Evolutionary conservation across 352 stramenopile genomes (phyloP), one percentile per base, ranked within the genome.

Genomic region (Bremia lactucae): DNA sequence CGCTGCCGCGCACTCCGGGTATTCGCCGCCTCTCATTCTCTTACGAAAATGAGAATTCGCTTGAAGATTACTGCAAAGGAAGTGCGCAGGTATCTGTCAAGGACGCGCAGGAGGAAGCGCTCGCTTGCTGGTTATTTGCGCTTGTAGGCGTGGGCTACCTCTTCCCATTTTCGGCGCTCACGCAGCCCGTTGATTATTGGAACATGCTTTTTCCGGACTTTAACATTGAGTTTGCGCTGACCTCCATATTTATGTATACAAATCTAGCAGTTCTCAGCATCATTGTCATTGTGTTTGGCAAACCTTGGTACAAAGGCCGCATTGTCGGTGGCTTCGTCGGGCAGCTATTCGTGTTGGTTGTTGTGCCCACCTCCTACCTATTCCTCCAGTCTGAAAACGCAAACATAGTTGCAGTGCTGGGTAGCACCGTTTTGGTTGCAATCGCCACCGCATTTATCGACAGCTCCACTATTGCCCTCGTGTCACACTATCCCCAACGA

Each of bases 181-280:
- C 80, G 29, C 80, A 92, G 58, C 80, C 80, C n/a, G 76, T 89
- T 42, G 80, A 92, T 62, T 92, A 89, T 57, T 92, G 80, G 76
- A 77, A 82, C 39, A 58, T 83, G 62, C 62, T 89, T 11, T 92
- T 89, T 46, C 80, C 80, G 2, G 72, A 89, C 57, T 88, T 67
- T 54, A 92, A 88, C 58, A 86, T 92, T 40, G 80, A 92, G 55
- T 92, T 89, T 45, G 66, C 67, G 20, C 68, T 92, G 48, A 89
- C 79, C 10, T 87, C 71, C 29, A 70, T 65, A 21, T 92, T 86
- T 56, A 87, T 89, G 74, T 87, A 87, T 55, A 84, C 76, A 6
- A 92, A 92, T 46, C 43, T 89, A 5, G 42, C 55, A n/a, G 72
- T 80, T 42, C 52, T 92, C 9, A 64, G 31, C 23, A 31, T 83